phyloP scores from a whole-genome alignment of 768 basidiomycete genomes.

The Tylopilus subfusipes region DNA sequence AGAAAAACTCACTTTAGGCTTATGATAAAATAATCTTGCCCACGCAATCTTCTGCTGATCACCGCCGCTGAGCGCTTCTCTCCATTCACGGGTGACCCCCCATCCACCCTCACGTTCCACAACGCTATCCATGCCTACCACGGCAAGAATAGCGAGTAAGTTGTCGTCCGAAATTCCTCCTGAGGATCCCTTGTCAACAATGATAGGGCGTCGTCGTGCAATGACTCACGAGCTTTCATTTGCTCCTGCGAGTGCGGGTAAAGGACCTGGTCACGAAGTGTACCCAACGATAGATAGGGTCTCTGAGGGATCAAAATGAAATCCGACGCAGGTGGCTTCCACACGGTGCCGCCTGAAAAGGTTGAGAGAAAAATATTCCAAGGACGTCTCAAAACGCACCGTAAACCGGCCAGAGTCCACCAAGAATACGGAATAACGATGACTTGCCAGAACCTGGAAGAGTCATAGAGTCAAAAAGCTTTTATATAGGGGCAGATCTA shows the following conservation, averaged over 20 bases:
- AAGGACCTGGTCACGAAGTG: conserved; percentile 92
- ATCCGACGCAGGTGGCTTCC: conserved; percentile 82
- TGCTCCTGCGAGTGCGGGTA: conserved; percentile 84
- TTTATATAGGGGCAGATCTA: background rate
- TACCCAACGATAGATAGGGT: conserved; percentile 92
- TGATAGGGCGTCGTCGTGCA: background rate
- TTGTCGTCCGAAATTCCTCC: conserved; percentile 74
- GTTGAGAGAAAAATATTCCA: conserved; percentile 5
- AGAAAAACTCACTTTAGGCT: conserved; percentile 64
- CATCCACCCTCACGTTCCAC: conserved; percentile 97
- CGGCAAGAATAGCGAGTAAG: conserved; percentile 63
- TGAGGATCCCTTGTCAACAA: conserved; percentile 24
- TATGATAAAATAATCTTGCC: conserved; percentile 94
- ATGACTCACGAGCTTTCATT: conserved; percentile 68
- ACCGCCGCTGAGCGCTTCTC: conserved; percentile 88
- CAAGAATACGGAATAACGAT: conserved; percentile 91
- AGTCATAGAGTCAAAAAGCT: background rate
- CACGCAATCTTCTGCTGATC: conserved; percentile 98
- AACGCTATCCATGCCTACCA: conserved; percentile 81
- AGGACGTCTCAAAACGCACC: conserved; percentile 19
- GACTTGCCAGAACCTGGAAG: conserved; percentile 77
- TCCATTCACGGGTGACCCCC: conserved; percentile 88
- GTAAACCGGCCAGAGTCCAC: conserved; percentile 90
- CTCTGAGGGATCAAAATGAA: conserved; percentile 96
- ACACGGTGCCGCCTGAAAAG: conserved; percentile 62